These are phyloP conservation scores for Sequoia sempervirens DNA, from an alignment of 75 land plant genomes.

Conservation along the genomic window DNA sequence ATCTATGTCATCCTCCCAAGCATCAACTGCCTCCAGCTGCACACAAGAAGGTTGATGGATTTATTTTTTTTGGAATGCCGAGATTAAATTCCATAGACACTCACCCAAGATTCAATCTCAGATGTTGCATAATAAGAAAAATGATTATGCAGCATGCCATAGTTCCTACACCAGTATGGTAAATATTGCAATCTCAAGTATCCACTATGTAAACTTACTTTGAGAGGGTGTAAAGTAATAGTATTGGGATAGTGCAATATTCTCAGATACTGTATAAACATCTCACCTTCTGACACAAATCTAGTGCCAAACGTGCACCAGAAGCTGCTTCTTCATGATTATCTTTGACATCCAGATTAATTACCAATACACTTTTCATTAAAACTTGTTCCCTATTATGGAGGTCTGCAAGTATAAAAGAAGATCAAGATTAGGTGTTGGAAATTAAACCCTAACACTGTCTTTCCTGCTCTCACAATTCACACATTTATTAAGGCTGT, in stretches of 20 bases:
- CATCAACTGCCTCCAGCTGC: conserved; percentile 65
- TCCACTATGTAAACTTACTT: not conserved
- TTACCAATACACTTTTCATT: conserved; percentile 76
- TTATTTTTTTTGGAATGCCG: not conserved
- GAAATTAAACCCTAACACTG: not conserved
- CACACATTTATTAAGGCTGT: not conserved
- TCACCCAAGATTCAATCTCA: not conserved
- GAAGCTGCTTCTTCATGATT: conserved; percentile 98
- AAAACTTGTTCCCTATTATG: conserved; percentile 69
- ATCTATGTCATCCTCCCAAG: conserved; percentile 87
- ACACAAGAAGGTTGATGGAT: not conserved
- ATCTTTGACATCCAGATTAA: conserved; percentile 96
- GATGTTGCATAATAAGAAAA: not conserved
- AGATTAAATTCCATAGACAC: not conserved
- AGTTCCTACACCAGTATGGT: not conserved
- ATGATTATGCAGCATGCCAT: not conserved
- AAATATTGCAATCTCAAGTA: not conserved
- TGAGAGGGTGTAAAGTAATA: not conserved
- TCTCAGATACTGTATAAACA: not conserved
- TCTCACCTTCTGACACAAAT: conserved; percentile 83
- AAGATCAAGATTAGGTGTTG: not conserved
- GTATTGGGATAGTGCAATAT: not conserved
- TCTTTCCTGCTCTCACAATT: not conserved
- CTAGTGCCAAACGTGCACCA: conserved; percentile 75
- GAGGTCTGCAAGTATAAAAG: conserved; percentile 61